Percentiles rank a stretch among this genome's conserved stretches.
Evolutionary conservation across 2,329 filamentous ascomycete species (phyloP).

Genomic region (Pleurostoma richardsiae): DNA sequence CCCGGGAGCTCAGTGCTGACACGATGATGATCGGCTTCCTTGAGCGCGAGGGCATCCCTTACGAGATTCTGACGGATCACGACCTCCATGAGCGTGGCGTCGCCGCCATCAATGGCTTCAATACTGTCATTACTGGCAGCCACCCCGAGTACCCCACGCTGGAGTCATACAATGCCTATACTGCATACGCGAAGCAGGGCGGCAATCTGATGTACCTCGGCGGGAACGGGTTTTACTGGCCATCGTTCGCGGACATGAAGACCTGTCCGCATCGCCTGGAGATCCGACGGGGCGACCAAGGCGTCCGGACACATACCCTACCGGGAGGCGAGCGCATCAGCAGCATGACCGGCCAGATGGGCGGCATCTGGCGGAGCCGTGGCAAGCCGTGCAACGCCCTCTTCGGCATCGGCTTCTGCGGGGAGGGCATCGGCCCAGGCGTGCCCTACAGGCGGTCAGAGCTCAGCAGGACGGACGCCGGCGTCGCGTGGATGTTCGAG

Average conservation of each 20-base stretch:
- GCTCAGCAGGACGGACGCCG: not conserved
- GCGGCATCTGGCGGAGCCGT: conserved; percentile 26
- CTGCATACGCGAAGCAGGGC: conserved; percentile 17
- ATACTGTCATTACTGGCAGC: conserved; percentile 20
- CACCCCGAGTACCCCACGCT: conserved; percentile 26
- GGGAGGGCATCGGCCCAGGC: conserved; percentile 19
- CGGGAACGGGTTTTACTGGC: conserved; percentile 30
- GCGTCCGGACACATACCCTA: conserved; percentile 19
- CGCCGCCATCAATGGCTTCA: conserved; percentile 11
- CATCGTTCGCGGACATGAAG: conserved; percentile 12
- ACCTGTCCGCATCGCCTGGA: conserved; percentile 22
- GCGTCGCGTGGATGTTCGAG: conserved; percentile 8
- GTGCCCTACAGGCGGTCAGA: conserved; percentile 13
- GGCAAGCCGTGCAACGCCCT: conserved; percentile 23
- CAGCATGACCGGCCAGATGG: conserved; percentile 19
- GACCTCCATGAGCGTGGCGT: conserved; percentile 19
- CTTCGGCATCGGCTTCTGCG: conserved; percentile 23
- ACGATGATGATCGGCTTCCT: conserved; percentile 26
- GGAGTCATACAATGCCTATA: conserved; percentile 19
- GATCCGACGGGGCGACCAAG: conserved; percentile 25
- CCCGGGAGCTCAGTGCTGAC: conserved; percentile 27
- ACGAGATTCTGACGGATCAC: conserved; percentile 30
- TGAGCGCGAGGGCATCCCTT: conserved; percentile 18
- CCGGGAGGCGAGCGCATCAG: conserved; percentile 21
- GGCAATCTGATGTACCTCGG: conserved; percentile 30